phyloP scores from a whole-genome alignment of 495 filamentous ascomycete genomes.

The Friedmanniomyces simplex region DNA sequence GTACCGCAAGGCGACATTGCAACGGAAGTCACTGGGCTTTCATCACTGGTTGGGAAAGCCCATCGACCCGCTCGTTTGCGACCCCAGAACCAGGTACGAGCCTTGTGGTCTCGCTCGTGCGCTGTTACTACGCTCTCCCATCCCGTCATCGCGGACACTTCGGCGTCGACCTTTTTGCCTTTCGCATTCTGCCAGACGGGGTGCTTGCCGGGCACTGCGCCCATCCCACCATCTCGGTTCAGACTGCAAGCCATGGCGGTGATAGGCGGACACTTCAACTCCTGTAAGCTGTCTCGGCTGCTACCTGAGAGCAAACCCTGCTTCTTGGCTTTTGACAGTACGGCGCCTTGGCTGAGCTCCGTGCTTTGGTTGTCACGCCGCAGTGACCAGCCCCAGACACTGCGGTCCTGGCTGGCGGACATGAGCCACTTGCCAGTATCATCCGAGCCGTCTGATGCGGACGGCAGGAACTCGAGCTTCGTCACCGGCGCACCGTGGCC shows the following conservation, averaged over 20 bases:
- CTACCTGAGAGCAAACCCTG: slow-evolving; percentile 50
- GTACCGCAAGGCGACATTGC: slow-evolving; percentile 83
- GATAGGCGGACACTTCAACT: slow-evolving; percentile 79
- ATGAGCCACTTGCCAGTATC: slow-evolving; percentile 87
- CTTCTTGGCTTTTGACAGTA: slow-evolving; percentile 77
- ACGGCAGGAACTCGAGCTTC: slow-evolving; percentile 67
- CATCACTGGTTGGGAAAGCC: slow-evolving; percentile 81
- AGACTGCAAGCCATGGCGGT: slow-evolving; percentile 82
- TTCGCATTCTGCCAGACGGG: slow-evolving; percentile 60
- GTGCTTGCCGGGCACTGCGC: slow-evolving; percentile 56
- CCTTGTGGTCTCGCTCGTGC: slow-evolving; percentile 75
- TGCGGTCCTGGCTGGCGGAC: slow-evolving; percentile 75
- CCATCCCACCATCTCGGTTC: slow-evolving; percentile 88
- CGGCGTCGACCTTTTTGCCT: slow-evolving; percentile 41
- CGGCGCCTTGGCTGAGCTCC: slow-evolving; percentile 79
- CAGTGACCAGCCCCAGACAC: slow-evolving; percentile 90
- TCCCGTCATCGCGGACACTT: slow-evolving; percentile 61
- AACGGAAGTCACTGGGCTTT: slow-evolving; percentile 66
- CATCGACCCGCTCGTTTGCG: slow-evolving; percentile 85
- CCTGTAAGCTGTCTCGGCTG: slow-evolving; percentile 51
- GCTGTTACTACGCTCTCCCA: slow-evolving; percentile 97
- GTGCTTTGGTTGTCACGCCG: slow-evolving; percentile 88
- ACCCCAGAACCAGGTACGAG: slow-evolving; percentile 96
- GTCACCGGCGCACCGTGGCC: slow-evolving; percentile 83
- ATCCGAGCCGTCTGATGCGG: slow-evolving; percentile 80